Evolutionary conservation across 345 rosid species (phyloP), one percentile per base, ranked within the genome.

Genomic region (Zanthoxylum bungeanum): DNA sequence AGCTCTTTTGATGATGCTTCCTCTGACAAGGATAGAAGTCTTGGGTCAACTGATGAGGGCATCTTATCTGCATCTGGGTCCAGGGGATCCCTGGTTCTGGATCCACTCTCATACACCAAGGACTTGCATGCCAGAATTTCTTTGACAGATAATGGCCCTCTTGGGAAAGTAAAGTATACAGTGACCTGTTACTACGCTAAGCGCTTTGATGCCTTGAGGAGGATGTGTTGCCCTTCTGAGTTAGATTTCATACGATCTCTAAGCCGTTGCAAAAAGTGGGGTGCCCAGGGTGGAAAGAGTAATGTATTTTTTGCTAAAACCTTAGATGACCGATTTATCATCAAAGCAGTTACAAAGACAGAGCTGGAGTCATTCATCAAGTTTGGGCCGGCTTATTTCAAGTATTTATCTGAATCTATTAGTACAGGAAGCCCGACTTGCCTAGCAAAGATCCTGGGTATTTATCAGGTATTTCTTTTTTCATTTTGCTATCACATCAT

Each of bases 241-340:
- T 78, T 85, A 64, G 97, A 95, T 75, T 95, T 82, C 64, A 58
- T 95, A 64, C 86, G 93, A 69, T 95, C 99, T 73, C 93, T 95
- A 60, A 88, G 98, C 74, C 98, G 94, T 34, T 95, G 99, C 83
- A 91, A 88, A 81, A 95, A 95, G 85, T 95, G 99, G 99, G 97
- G 93, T 52, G 98, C 99, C 57, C 98, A 95, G 50, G 98, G 99
- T 74, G 98, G 99, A 72, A 95, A 95, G 90, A 95, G 99, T 84
- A 95, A 92, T 70, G 99, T 89, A 65, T 95, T 95, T 78, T 95
- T 95, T 69, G 99, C 99, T 36, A 95, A 95, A 81, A 85, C 97
- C 61, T 86, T 91, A 81, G 99, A 95, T 66, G 99, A 95, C 59
- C 91, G 99, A 25, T 95, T 95, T 75, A 91, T 95, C 66, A 88